Conservation (phyloP, 2,329 filamentous ascomycete genomes). For the Pseudocercospora fijiensis region DNA sequence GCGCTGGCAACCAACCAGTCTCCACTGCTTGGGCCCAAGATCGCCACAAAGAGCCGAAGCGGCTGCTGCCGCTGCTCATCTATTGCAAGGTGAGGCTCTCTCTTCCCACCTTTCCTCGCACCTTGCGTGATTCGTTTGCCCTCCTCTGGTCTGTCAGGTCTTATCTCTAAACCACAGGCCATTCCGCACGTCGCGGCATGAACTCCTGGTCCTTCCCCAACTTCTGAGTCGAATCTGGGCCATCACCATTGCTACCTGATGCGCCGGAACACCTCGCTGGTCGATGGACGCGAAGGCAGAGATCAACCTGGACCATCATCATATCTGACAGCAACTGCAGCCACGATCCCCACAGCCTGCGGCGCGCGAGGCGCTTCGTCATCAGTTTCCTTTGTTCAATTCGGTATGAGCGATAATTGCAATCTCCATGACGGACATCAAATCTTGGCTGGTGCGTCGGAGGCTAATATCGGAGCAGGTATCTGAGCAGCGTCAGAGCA, state of each 20-base stretch:
- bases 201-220: conserved; percentile 22
- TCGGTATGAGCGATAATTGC: conserved; percentile 27
- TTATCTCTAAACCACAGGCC: conserved; percentile 25
- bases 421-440: conserved; percentile 23
- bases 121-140: conserved; percentile 27
- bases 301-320: conserved; percentile 21
- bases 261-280: conserved; percentile 18
- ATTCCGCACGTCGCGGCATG: conserved; percentile 27
- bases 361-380: conserved; percentile 25
- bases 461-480: conserved; percentile 27
- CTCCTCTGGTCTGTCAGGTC: conserved; percentile 25
- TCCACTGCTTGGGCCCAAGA: conserved; percentile 21
- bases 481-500: conserved; percentile 24
- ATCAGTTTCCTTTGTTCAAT: conserved; percentile 29
- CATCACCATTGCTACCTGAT: conserved; percentile 23
- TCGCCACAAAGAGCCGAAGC: conserved; percentile 26
- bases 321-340: conserved; percentile 28
- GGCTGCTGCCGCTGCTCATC: conserved; percentile 20
- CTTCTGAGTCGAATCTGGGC: conserved; percentile 21
- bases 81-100: conserved; percentile 29
- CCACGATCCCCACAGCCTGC: conserved; percentile 24
- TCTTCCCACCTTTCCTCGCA: conserved; percentile 22
- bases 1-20: conserved; percentile 27
- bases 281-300: conserved; percentile 21
- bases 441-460: conserved; percentile 21